Evolutionary conservation across 2,329 filamentous ascomycete genomes (phyloP), one percentile per base, ranked within the genome.

Genomic region (Ceratocystis eucalypticola): DNA sequence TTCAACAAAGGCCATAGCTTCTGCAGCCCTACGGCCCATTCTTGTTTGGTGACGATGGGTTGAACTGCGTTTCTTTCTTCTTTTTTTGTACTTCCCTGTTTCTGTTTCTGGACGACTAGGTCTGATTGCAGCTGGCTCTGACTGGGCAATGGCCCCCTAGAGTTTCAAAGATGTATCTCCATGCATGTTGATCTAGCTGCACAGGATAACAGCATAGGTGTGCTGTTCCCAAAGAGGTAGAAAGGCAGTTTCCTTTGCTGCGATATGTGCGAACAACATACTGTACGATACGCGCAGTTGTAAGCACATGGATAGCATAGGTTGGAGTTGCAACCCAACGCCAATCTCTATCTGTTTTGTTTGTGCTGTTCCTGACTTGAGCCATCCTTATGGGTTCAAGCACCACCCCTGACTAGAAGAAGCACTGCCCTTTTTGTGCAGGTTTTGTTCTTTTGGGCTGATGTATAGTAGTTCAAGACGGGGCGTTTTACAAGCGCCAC

Each of bases 1-100:
- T n/a, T 22, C 25, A 57, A 57, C 22, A 28, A 7, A 55, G 53
- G 53, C 28, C 53, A 59, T 59, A 59, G 53, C 53, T 59, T 59
- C 53, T 59, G 28, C 53, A 59, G 53, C 25, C 25, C 25, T 33
- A 22, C 28, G 53, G 53, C 53, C 7, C 25, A 59, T 59, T 59
- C 17, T 30, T 17, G 22, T 55, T 17, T 30, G 22, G 15, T 33
- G 25, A 17, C 33, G 25, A 25, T 55, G 50, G 10, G 22, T 25
- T 10, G 50, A 12, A 6, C 53, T 59, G 10, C 33, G 28, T 33
- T 10, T 25, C 4, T 25, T 8, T n/a, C 48, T 8, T 53, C 4
- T 25, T 8, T n/a, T 22, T 8, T 53, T 53, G 12, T 7, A 48
- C 45, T 48, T 53, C 12, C 12, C 17, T 59, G 50, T 22, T 55